Percentiles rank a stretch among this genome's conserved stretches.
Conservation (phyloP, 805 yeast species). For the Saccharomycopsis malanga region DNA sequence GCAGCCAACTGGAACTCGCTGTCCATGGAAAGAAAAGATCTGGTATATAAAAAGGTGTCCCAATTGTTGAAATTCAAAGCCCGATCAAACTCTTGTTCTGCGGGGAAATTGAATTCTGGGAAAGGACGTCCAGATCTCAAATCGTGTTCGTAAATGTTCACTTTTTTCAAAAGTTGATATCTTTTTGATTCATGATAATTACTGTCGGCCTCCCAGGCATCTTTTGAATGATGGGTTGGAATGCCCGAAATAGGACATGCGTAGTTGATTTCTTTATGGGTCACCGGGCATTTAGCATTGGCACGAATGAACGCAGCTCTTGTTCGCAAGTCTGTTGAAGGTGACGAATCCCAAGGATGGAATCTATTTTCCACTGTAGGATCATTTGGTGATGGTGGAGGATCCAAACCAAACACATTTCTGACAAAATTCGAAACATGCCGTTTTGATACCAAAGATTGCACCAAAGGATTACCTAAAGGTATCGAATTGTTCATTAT, state of each 20-base stretch:
- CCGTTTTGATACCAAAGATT: background rate
- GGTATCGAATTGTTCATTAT: background rate
- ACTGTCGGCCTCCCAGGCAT: slow-evolving; percentile 80
- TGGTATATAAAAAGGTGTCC: slow-evolving; percentile 90
- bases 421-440: slow-evolving; percentile 34
- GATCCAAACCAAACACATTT: slow-evolving; percentile 50
- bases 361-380: slow-evolving; percentile 71
- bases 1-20: slow-evolving; percentile 94
- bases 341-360: slow-evolving; percentile 89
- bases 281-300: slow-evolving; percentile 85
- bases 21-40: slow-evolving; percentile 93
- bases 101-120: slow-evolving; percentile 94
- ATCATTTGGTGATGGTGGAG: slow-evolving; percentile 55
- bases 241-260: slow-evolving; percentile 93
- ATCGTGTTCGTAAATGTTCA: slow-evolving; percentile 91
- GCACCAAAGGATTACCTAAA: background rate
- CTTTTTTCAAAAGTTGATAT: slow-evolving; percentile 74
- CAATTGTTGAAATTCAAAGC: slow-evolving; percentile 73
- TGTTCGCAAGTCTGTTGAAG: slow-evolving; percentile 77
- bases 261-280: slow-evolving; percentile 67
- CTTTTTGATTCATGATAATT: slow-evolving; percentile 61
- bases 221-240: slow-evolving; percentile 88
- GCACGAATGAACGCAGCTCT: slow-evolving; percentile 89
- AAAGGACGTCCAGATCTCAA: slow-evolving; percentile 88
- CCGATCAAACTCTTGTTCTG: slow-evolving; percentile 65